Percentiles rank a stretch among this genome's conserved stretches.
Evolutionary conservation across 2,329 filamentous ascomycete species (phyloP).

Genomic region (Cercospora brassicicola): DNA sequence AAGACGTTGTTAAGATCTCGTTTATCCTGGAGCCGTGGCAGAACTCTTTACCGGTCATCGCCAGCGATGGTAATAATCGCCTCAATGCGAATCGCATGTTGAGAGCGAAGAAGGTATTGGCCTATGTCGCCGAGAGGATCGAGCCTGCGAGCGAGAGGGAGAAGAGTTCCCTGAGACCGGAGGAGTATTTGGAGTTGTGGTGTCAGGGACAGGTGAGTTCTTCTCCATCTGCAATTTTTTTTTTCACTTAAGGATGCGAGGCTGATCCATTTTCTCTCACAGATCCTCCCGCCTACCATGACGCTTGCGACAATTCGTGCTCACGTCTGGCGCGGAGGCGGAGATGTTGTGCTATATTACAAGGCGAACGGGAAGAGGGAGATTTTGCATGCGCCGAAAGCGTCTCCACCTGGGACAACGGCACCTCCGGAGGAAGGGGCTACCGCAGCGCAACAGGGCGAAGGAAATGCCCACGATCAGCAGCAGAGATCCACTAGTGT

Average conservation of each 20-base stretch:
- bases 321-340: constrained; percentile 93
- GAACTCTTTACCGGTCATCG: constrained; percentile 69
- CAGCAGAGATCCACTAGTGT: background rate
- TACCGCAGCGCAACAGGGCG: background rate
- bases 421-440: background rate
- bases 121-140: constrained; percentile 88
- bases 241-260: background rate
- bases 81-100: constrained; percentile 97
- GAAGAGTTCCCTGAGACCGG: constrained; percentile 65
- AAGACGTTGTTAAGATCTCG: constrained; percentile 95
- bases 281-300: constrained; percentile 75
- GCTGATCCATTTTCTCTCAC: constrained; percentile 40
- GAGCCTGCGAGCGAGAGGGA: constrained; percentile 59
- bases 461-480: background rate
- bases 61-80: constrained; percentile 78
- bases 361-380: constrained; percentile 84
- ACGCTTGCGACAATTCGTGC: constrained; percentile 89
- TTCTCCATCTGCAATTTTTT: no score
- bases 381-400: constrained; percentile 37
- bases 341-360: constrained; percentile 87
- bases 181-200: constrained; percentile 92
- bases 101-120: constrained; percentile 87
- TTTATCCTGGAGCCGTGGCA: constrained; percentile 85
- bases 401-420: background rate
- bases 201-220: constrained; percentile 81